Base-by-base conservation (phyloP, 2,329 filamentous ascomycete species). In the Talaromyces sp. region DNA sequence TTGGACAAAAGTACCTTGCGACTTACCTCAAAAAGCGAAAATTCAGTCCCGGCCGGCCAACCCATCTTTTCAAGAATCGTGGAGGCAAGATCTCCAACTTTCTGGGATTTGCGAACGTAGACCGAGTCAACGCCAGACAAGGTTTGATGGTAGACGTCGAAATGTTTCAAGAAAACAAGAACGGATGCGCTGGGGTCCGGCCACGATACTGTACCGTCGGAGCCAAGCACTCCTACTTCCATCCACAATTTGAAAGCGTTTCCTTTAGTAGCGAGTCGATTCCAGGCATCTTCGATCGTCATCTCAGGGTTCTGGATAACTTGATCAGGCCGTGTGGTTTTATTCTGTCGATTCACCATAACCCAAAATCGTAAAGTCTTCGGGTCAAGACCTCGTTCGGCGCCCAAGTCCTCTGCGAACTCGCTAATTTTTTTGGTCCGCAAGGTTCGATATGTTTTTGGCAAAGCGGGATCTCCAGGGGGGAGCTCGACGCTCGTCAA, bases 321-420 rank as follows among this genome's bases (percentile, higher is more conserved):
- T 62, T 91, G 88, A 72, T 99, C 95, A 0, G 96, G 95, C 18
- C 95, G 87, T 42, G 92, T 89, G 0, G 95, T 99, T 76, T 96
- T 97, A 74, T 99, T 99, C 75, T 99, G 95, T 10, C 95, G 89
- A 72, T 97, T 98, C 1, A 99, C 95, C 93, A 99, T 97, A 60
- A 92, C 87, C 96, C 95, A 99, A 18, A 96, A 85, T 27, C 95
- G 87, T 28, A 98, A 78, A 64, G 86, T 85, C 61, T 87, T 86
- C 0, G 89, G 81, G 52, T 93, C 87, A 56, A 89, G 76, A 0
- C 81, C 83, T 56, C 89, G 82, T 61, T 96, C 89, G 44, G 85
- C 77, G 0, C 90, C 92, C 63, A 98, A 83, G 27, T 83, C 83
- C 30, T 81, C 80, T 5, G 88, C 85, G 65, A 98, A 88, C 7